Base-by-base conservation (phyloP, 352 stramenopile genomes). In the Plasmopara halstedii region DNA sequence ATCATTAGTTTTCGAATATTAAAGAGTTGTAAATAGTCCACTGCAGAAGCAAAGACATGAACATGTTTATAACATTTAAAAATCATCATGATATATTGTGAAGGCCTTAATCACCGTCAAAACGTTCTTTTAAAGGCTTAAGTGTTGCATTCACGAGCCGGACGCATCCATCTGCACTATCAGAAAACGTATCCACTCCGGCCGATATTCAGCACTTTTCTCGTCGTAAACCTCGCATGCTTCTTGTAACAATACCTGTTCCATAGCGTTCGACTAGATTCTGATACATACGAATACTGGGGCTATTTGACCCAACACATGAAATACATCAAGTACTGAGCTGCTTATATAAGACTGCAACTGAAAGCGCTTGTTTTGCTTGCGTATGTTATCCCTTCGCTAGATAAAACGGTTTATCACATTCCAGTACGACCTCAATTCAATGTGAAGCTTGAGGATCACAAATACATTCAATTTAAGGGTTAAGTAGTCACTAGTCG, bases 1-100 rank as follows among this genome's bases (percentile, higher is more conserved):
- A 91, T 85, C 80, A 91, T 89, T 6, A 91, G 65, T 8, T 77
- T 58, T 33, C 77, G 48, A 32, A 73, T 88, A 53, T 91, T 77
- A 15, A 91, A 44, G 35, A 88, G 57, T 50, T 89, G 74, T 23
- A 91, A 63, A 36, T 89, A 91, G 19, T 89, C 77, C 45, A 91
- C 80, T 91, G 25, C 8, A 41, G 17, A 9, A 27, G 14, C 23
- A 27, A 41, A 3, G 10, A 20, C 34, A 40, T 5, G 6, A 48
- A 13, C 22, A 41, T 7, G 4, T 36, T 9, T 15, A 41, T 13
- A 40, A 26, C 6, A 10, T 1, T 37, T 42, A 17, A 11, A 23
- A 5, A 39, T 18, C 38, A 29, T 8, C 20, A 27, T 46, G 20
- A 46, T 2, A 17, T 23, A 27, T 10, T 29, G 11, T 10, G 25